Base-by-base conservation (phyloP, 1,284 basidiomycete species). In the Trametes sp. region DNA sequence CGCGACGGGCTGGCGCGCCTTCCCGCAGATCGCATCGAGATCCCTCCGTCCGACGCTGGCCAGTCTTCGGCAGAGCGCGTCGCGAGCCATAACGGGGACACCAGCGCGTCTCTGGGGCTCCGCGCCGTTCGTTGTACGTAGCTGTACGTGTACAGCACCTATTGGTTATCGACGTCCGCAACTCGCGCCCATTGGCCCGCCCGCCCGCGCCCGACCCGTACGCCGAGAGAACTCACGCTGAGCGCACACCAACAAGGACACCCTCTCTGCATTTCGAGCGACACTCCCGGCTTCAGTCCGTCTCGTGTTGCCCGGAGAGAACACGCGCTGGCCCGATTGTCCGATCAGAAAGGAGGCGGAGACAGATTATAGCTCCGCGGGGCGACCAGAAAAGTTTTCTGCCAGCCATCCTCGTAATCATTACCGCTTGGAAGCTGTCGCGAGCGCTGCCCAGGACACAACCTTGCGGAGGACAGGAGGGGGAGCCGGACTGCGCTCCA, bases 291-390 rank as follows among this genome's bases (percentile, higher is more conserved):
- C 24, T n/a, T 48, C 31, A 36, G 19, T 46, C 26, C 54, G 50
- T 36, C 36, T 44, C 51, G 26, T 28, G 46, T 50, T 57, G 26
- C 54, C 57, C 29, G 36, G 21, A 16, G 9, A 35, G 46, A 33
- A 52, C 54, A 38, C 33, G 44, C 51, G 48, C 54, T 53, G 44
- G 36, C 31, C 42, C 38, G 16, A 45, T 56, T 50, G 54, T 61
- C 61, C 65, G 65, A 63, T 66, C 65, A 63, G 49, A 54, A 55
- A 63, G 62, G 56, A 61, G 61, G 26, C 48, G 36, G 44, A 16
- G 53, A 58, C 28, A 41, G 16, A 13, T 44, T 29, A 35, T 24
- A 54, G 53, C 52, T 60, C 59, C 59, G 53, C 59, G 59, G 58
- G 59, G 46, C 53, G 52, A 42, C 59, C 45, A 54, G 24, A 23